These are phyloP conservation scores for Camelina neglecta DNA, from an alignment of 345 rosid genomes.

Conservation along the genomic window DNA sequence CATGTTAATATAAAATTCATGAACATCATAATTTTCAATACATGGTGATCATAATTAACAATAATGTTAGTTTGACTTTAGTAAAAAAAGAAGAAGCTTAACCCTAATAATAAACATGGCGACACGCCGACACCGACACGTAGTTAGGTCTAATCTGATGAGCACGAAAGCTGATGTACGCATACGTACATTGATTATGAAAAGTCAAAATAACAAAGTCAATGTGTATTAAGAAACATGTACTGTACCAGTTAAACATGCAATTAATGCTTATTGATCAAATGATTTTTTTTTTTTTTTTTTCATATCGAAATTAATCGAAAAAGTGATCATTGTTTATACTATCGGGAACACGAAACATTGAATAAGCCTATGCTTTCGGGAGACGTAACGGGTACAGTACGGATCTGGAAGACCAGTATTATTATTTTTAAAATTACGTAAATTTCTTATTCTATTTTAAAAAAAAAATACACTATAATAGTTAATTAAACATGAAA, in stretches of 20 bases:
- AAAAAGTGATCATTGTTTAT: background rate
- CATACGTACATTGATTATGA: conserved; percentile 15
- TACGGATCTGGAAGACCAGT: conserved; percentile 31
- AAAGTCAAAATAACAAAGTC: conserved; percentile 35
- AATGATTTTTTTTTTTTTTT: background rate
- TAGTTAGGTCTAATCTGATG: conserved; percentile 29
- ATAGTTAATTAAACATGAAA: too few species aligned
- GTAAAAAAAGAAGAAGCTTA: background rate
- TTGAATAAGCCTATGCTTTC: conserved; percentile 12
- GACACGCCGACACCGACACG: background rate
- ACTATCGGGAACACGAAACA: conserved; percentile 26
- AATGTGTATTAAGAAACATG: conserved; percentile 28
- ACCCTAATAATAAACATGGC: too few species aligned
- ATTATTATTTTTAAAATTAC: too few species aligned
- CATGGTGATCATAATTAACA: background rate
- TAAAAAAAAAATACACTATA: too few species aligned
- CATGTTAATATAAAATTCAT: too few species aligned
- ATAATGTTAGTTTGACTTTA: conserved; percentile 34
- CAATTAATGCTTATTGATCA: conserved; percentile 13
- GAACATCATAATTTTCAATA: background rate
- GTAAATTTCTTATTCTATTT: background rate
- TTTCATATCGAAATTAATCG: background rate
- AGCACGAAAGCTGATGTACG: conserved; percentile 32
- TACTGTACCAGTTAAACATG: background rate
- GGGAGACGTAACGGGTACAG: conserved; percentile 37